A percentile compares a stretch with the other conserved stretches of the same genome.
Evolutionary conservation across 2,329 filamentous ascomycete species (phyloP).

Genomic region (Calonectria ilicicola): DNA sequence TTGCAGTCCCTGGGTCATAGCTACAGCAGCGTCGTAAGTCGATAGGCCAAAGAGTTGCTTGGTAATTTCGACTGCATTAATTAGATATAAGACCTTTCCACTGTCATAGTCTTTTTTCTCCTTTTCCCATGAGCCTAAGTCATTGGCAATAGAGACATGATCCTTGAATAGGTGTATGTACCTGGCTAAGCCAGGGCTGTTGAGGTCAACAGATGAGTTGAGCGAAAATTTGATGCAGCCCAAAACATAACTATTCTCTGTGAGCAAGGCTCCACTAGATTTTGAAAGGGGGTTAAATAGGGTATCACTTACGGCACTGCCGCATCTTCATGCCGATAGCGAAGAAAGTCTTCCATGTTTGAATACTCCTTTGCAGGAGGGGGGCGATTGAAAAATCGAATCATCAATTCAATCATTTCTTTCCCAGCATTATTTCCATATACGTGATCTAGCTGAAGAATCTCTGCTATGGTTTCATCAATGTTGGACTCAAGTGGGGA

Average conservation of each 20-base stretch:
- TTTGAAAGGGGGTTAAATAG: background rate
- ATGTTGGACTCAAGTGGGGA: background rate
- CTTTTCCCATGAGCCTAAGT: background rate
- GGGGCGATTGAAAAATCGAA: background rate
- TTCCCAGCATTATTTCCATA: background rate
- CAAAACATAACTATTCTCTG: background rate
- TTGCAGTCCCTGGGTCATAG: background rate
- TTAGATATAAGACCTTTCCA: background rate
- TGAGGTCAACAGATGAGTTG: background rate
- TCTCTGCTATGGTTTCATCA: background rate
- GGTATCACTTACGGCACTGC: background rate
- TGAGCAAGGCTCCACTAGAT: background rate
- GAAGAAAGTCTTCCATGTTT: background rate
- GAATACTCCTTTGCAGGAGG: background rate
- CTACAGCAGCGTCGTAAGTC: background rate
- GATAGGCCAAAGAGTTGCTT: background rate
- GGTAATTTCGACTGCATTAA: background rate
- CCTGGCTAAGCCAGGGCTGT: background rate
- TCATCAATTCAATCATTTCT: background rate
- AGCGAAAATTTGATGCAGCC: background rate
- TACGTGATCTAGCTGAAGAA: background rate
- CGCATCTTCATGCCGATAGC: background rate
- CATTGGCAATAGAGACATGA: background rate
- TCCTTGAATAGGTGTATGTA: background rate
- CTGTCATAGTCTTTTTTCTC: background rate